Conservation (phyloP, 2,329 filamentous ascomycete genomes). For the Triangularia verruculosa region DNA sequence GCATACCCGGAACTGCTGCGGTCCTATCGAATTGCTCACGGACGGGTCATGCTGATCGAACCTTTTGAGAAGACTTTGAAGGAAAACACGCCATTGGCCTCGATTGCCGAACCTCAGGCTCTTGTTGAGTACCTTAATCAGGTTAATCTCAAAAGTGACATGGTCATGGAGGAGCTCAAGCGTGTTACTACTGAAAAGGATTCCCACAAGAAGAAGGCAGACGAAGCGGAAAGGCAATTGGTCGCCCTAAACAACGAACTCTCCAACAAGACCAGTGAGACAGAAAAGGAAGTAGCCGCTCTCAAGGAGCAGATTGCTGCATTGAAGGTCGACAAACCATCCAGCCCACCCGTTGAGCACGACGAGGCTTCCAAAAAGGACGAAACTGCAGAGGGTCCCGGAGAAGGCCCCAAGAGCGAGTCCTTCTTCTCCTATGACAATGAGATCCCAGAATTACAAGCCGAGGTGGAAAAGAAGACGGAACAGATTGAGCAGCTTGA, state of each 20-base stretch:
- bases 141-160: constrained; percentile 78
- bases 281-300: constrained; percentile 32
- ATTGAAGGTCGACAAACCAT: constrained; percentile 29
- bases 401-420: constrained; percentile 44
- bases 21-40: constrained; percentile 88
- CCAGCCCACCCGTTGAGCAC: neutral
- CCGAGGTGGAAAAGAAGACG: constrained; percentile 66
- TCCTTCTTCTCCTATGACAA: constrained; percentile 93
- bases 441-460: constrained; percentile 78
- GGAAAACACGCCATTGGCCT: constrained; percentile 87
- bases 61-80: constrained; percentile 88
- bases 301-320: constrained; percentile 30
- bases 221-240: constrained; percentile 66
- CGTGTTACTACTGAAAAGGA: constrained; percentile 80
- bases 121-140: constrained; percentile 89
- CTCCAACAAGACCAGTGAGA: constrained; percentile 41
- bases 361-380: constrained; percentile 34
- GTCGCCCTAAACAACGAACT: constrained; percentile 56
- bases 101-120: constrained; percentile 79
- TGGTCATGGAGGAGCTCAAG: constrained; percentile 93
- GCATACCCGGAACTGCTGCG: constrained; percentile 87
- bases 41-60: constrained; percentile 81
- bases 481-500: constrained; percentile 70
- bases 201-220: constrained; percentile 70
- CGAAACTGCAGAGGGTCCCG: constrained; percentile 33